phyloP scores from a whole-genome alignment of 208 protist genomes.

The Leishmania mexicana region DNA sequence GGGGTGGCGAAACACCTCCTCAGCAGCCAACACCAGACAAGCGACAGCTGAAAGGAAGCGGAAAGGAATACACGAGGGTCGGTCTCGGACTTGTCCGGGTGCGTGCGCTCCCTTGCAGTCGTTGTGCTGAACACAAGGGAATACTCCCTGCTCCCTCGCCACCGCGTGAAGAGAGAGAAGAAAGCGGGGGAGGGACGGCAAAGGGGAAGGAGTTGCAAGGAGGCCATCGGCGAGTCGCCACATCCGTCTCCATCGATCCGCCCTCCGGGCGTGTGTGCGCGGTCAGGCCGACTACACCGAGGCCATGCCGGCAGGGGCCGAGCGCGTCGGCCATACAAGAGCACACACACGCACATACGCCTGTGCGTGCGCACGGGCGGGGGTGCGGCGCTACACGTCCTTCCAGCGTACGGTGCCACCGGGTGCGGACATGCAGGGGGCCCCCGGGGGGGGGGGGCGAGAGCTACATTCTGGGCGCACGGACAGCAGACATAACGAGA shows the following conservation, averaged over 20 bases:
- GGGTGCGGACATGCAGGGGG: too few species aligned
- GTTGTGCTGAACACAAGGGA: background rate
- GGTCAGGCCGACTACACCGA: background rate
- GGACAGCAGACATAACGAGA: background rate
- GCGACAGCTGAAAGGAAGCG: background rate
- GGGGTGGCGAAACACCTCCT: background rate
- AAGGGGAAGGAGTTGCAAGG: background rate
- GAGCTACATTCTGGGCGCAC: background rate
- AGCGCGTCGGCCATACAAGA: background rate
- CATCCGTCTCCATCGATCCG: background rate
- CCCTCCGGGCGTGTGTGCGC: too few species aligned
- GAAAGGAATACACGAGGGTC: background rate
- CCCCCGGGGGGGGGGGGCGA: too few species aligned
- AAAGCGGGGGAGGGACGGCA: background rate
- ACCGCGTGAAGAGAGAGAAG: background rate
- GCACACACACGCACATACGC: too few species aligned
- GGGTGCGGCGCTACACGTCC: too few species aligned
- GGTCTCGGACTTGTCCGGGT: background rate
- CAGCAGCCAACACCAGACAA: background rate
- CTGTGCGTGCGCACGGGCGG: too few species aligned
- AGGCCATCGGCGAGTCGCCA: background rate
- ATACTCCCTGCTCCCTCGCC: background rate
- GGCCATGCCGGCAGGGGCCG: background rate
- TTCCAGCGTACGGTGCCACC: too few species aligned
- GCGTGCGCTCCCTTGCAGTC: background rate